phyloP scores from a whole-genome alignment of 139 green algal species.

The Ulvella scutata region DNA sequence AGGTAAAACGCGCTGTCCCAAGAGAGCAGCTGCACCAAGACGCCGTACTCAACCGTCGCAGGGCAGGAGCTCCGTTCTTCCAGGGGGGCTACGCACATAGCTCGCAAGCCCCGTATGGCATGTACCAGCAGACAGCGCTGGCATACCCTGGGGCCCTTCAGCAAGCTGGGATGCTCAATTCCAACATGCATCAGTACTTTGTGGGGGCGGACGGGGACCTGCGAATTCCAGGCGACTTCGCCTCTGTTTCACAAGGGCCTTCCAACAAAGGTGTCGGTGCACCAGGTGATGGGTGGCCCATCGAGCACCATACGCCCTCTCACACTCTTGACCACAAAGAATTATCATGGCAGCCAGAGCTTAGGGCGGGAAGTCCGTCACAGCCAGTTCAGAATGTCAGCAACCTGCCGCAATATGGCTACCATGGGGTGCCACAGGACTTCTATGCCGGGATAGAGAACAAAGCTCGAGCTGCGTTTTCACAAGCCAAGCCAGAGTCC shows the following conservation, averaged over 20 bases:
- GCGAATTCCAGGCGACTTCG: too few species aligned
- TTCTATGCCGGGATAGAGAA: not conserved
- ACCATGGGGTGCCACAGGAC: not conserved
- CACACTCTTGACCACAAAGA: too few species aligned
- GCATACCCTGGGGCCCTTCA: not conserved
- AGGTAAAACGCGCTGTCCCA: conserved; percentile 82
- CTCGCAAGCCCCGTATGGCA: not conserved
- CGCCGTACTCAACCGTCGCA: not conserved
- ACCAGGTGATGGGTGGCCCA: too few species aligned
- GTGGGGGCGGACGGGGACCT: not conserved
- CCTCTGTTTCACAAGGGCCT: too few species aligned
- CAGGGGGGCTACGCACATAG: not conserved
- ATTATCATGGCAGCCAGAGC: not conserved
- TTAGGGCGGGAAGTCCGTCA: not conserved
- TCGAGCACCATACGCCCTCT: too few species aligned
- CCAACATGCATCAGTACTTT: not conserved
- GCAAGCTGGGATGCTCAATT: not conserved
- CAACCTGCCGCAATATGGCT: not conserved
- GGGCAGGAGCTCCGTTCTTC: not conserved
- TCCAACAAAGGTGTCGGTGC: too few species aligned
- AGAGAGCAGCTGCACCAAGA: conserved; percentile 54
- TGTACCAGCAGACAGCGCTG: not conserved
- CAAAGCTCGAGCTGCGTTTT: not conserved
- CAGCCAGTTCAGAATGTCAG: not conserved
- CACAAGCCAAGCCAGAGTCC: not conserved